phyloP scores from a whole-genome alignment of 2,329 filamentous ascomycete species.

The Fonsecaea pugnacius region DNA sequence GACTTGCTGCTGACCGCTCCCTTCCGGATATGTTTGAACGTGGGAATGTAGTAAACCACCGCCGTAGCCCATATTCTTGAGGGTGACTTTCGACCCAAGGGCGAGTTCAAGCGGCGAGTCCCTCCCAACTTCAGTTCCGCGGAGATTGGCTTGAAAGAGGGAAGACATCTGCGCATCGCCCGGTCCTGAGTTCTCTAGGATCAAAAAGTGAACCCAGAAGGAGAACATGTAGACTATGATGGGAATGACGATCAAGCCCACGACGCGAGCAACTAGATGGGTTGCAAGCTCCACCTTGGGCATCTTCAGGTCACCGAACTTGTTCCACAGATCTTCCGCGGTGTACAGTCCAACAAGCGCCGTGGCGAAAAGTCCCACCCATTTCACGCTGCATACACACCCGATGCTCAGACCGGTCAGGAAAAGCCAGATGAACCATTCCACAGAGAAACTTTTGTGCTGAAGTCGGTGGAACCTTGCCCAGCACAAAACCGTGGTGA shows the following conservation, averaged over 20 bases:
- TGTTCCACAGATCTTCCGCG: conserved; percentile 94
- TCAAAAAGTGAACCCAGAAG: conserved; percentile 91
- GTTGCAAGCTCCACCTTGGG: conserved; percentile 74
- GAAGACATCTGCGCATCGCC: conserved; percentile 99
- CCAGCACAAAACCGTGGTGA: conserved; percentile 96
- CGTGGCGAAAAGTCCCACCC: conserved; percentile 94
- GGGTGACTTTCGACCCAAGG: conserved; percentile 81
- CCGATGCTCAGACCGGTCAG: conserved; percentile 94
- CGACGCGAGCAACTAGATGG: conserved; percentile 77
- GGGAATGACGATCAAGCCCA: conserved; percentile 86
- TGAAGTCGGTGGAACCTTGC: conserved; percentile 91
- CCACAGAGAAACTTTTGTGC: conserved; percentile 79
- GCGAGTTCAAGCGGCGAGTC: conserved; percentile 93
- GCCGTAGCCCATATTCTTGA: conserved; percentile 99
- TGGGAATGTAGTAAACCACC: conserved; percentile 69
- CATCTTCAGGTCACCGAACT: conserved; percentile 94
- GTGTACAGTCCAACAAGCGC: conserved; percentile 95
- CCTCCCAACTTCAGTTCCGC: conserved; percentile 89
- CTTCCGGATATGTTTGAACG: conserved; percentile 38
- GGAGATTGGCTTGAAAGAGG: conserved; percentile 95
- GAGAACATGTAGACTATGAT: conserved; percentile 92
- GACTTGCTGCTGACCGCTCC: conserved; percentile 79
- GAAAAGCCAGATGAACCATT: conserved; percentile 95
- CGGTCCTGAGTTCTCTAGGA: conserved; percentile 89
- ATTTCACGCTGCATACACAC: conserved; percentile 98